A percentile compares a stretch with the other conserved stretches of the same genome.
phyloP scores from a whole-genome alignment of 2,329 filamentous ascomycete genomes.

The Epichloe festucae region DNA sequence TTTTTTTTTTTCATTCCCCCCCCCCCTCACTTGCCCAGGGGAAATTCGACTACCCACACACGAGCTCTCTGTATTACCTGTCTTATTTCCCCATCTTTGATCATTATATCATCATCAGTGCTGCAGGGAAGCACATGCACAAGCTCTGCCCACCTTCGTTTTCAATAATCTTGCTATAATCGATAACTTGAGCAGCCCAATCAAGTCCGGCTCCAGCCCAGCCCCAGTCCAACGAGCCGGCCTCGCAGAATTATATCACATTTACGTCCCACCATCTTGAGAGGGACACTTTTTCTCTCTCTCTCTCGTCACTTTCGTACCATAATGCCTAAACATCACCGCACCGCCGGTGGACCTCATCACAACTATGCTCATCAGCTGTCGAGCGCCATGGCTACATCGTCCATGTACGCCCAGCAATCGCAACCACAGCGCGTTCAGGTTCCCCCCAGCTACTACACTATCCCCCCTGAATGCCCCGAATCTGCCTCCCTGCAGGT shows the following conservation, averaged over 20 bases:
- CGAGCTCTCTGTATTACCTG: conserved; percentile 5
- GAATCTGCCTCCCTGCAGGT: conserved; percentile 15
- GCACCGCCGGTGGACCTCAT: conserved; percentile 24
- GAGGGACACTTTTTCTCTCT: conserved; percentile 6
- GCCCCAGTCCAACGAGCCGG: conserved; percentile 3
- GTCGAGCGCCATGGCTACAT: conserved; percentile 27
- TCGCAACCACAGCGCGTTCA: conserved; percentile 27
- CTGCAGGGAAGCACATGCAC: conserved; percentile 1
- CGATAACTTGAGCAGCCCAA: conserved; percentile 6
- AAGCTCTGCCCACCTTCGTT: conserved; percentile 9
- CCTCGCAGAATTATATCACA: conserved; percentile 5
- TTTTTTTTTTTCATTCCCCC: neutral
- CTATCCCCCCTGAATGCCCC: conserved; percentile 19
- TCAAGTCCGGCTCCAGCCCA: conserved; percentile 1
- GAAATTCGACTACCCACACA: conserved; percentile 9
- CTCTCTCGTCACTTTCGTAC: conserved; percentile 3
- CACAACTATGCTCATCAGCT: conserved; percentile 22
- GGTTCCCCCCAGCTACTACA: conserved; percentile 28
- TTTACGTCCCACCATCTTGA: neutral
- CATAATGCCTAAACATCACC: conserved; percentile 34
- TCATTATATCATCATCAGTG: conserved; percentile 9
- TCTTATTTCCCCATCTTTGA: conserved; percentile 13
- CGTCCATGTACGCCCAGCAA: conserved; percentile 28
- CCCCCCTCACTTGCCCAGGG: neutral
- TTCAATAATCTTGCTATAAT: conserved; percentile 13